Evolutionary conservation across 345 rosid genomes (phyloP), one percentile per base, ranked within the genome.

Genomic region (Pelargonium nanum): DNA sequence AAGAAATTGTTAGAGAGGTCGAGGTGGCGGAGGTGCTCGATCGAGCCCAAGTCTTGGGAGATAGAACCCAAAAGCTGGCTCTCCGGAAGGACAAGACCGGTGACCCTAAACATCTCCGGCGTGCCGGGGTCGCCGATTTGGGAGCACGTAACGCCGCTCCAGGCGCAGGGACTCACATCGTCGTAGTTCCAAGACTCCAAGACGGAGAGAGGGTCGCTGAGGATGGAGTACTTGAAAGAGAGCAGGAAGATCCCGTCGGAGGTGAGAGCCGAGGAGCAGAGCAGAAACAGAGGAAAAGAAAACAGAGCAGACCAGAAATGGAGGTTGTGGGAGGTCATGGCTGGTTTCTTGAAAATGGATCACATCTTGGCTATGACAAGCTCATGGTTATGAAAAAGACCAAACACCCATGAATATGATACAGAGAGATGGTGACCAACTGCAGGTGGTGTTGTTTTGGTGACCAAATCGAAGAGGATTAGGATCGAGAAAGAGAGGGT

Each of bases 361-460:
- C 44, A 28, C 58, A 74, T 56, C 58, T 54, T 28, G 62, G 66
- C 9, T 71, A 53, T n/a, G n/a, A n/a, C 64, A 56, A 50, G 67
- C 65, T 78, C 82, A 76, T 72, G 68, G 48, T 0, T 59, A 19
- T 26, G 48, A 51, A 44, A 19, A 30, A 22, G 44, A 19, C 0
- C 2, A 3, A 40, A 40, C 16, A 40, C 48, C 48, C 48, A 40
- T 12, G 70, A 72, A n/a, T n/a, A n/a, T n/a, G n/a, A n/a, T n/a
- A n/a, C n/a, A n/a, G 63, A 75, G 70, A 77, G 76, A 82, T 64
- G 85, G 83, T 79, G 85, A 83, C 72, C 92, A 61, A 82, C 85
- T 81, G 72, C 72, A 75, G 78, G 66, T 70, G 66, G 23, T 67
- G 81, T 72, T 81, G 89, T 82, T 82, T 74, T 56, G 88, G 83